Evolutionary conservation across 1,284 basidiomycete genomes (phyloP).

Genomic region (Trichosporon sp.): DNA sequence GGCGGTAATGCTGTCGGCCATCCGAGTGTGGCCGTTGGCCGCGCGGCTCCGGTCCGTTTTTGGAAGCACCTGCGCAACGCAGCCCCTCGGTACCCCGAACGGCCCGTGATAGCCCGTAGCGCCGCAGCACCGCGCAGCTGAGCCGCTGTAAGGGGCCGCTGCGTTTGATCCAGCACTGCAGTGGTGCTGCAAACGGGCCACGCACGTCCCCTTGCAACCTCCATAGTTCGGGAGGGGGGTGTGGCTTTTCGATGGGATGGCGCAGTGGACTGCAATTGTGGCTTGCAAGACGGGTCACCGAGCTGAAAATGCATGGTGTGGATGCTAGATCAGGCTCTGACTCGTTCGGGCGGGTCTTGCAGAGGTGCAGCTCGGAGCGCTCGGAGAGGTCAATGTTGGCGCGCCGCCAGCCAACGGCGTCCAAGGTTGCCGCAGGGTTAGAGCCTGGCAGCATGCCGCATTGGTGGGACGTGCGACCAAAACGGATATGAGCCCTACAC

Average conservation of each 20-base stretch:
- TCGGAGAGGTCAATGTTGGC: slow-evolving; percentile 6
- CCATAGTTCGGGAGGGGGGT: background rate
- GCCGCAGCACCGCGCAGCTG: background rate
- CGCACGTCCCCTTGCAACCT: background rate
- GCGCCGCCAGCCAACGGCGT: slow-evolving; percentile 4
- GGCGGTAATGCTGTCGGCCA: background rate
- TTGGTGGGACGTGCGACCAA: slow-evolving; percentile 2
- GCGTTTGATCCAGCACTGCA: background rate
- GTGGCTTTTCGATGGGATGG: background rate
- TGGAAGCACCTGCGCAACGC: background rate
- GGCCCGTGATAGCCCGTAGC: no score
- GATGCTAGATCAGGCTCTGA: background rate
- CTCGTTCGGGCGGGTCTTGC: slow-evolving; percentile 19
- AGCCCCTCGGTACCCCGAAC: no score
- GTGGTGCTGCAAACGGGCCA: background rate
- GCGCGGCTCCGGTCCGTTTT: slow-evolving; percentile 2
- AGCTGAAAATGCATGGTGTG: background rate
- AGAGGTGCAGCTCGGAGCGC: background rate
- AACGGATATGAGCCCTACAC: background rate
- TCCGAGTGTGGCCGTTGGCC: background rate
- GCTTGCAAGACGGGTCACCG: background rate
- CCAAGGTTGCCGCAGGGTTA: background rate
- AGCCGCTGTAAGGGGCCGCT: background rate
- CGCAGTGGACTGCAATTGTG: background rate
- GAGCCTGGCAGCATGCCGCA: background rate